Percentiles rank a stretch among this genome's conserved stretches.
Conservation (phyloP, 176 grass and related monocot genomes). For the Carex myosuroides region DNA sequence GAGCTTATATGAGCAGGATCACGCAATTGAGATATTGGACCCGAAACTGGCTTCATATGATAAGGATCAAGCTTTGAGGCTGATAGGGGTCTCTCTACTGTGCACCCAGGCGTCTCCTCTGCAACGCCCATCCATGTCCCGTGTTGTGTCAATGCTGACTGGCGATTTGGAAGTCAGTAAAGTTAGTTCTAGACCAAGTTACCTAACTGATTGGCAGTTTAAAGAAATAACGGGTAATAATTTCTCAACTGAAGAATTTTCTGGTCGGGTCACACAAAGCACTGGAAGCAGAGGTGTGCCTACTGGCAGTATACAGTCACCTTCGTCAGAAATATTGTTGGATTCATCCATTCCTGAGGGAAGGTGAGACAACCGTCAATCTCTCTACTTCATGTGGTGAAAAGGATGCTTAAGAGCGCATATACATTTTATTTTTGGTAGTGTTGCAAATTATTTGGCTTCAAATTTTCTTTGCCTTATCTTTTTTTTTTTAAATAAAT, state of each 20-base stretch:
- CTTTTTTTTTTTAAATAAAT: not conserved
- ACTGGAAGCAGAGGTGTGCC: not conserved
- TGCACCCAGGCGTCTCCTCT: slow-evolving; percentile 55
- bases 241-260: slow-evolving; percentile 26
- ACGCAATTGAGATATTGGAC: slow-evolving; percentile 47
- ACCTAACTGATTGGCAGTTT: slow-evolving; percentile 65
- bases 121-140: slow-evolving; percentile 55
- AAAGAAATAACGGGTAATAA: slow-evolving; percentile 28
- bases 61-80: slow-evolving; percentile 30
- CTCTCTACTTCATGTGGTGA: not conserved
- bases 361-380: slow-evolving; percentile 30
- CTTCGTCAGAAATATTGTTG: slow-evolving; percentile 16
- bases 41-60: slow-evolving; percentile 31
- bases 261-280: slow-evolving; percentile 17
- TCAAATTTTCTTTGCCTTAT: not conserved
- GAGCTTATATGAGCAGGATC: slow-evolving; percentile 49
- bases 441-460: not conserved
- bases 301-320: not conserved
- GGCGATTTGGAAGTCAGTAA: slow-evolving; percentile 36
- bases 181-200: slow-evolving; percentile 42
- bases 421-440: not conserved
- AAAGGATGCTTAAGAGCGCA: not conserved
- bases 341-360: slow-evolving; percentile 36
- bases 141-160: slow-evolving; percentile 44
- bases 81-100: slow-evolving; percentile 46